phyloP scores from a whole-genome alignment of 495 filamentous ascomycete genomes.

The Aspergillus saccharolyticus region DNA sequence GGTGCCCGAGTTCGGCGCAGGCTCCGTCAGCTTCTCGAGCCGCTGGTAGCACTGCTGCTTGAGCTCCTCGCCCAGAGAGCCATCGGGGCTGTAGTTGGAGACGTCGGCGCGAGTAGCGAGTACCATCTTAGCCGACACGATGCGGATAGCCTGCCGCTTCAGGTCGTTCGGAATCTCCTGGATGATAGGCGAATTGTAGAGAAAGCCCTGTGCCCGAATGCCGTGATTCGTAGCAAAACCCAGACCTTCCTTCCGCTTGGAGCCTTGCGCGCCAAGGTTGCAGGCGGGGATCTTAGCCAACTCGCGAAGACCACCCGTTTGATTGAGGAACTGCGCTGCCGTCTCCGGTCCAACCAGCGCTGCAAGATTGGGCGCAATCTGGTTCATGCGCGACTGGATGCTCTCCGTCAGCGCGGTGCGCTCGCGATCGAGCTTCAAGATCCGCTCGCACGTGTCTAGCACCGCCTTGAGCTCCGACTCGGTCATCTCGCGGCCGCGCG shows the following conservation, averaged over 20 bases:
- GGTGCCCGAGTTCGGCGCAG: constrained; percentile 83
- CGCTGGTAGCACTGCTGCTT: constrained; percentile 77
- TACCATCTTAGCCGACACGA: constrained; percentile 88
- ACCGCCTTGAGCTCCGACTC: constrained; percentile 70
- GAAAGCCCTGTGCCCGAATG: constrained; percentile 85
- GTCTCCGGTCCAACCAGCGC: constrained; percentile 89
- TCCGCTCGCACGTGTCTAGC: constrained; percentile 77
- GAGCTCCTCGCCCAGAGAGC: constrained; percentile 78
- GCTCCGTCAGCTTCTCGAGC: constrained; percentile 89
- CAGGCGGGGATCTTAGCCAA: constrained; percentile 89
- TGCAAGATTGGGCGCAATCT: constrained; percentile 95
- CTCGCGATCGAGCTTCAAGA: constrained; percentile 77
- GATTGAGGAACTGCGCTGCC: constrained; percentile 92
- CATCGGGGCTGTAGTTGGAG: constrained; percentile 77
- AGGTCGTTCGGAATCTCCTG: constrained; percentile 76
- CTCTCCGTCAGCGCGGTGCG: constrained; percentile 87
- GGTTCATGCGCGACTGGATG: constrained; percentile 94
- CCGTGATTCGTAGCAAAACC: constrained; percentile 94
- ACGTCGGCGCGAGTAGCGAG: constrained; percentile 85
- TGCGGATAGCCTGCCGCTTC: constrained; percentile 92
- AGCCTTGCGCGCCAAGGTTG: constrained; percentile 85
- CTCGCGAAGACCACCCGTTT: constrained; percentile 79
- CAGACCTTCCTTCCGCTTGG: constrained; percentile 73
- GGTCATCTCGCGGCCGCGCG: constrained; percentile 70
- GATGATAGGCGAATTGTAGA: constrained; percentile 87